These are phyloP conservation scores for Dalbergia cochinchinensis DNA, from an alignment of 306 rosid species.

Conservation along the genomic window DNA sequence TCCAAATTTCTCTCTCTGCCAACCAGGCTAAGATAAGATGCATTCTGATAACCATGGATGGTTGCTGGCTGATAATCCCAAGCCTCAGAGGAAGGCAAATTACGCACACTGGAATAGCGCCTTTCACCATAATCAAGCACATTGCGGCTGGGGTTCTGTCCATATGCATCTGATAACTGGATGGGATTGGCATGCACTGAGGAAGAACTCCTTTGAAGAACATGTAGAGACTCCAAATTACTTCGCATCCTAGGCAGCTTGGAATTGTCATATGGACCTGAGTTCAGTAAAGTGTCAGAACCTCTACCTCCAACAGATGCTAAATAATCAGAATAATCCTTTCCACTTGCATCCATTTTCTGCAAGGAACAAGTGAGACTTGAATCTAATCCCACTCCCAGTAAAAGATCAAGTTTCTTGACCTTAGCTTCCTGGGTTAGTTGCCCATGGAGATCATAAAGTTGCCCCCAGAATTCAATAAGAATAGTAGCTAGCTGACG, in stretches of 20 bases:
- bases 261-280: conserved; percentile 68
- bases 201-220: conserved; percentile 67
- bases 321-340: conserved; percentile 59
- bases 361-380: conserved; percentile 53
- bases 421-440: conserved; percentile 69
- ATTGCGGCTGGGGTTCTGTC: conserved; percentile 57
- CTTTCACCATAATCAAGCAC: conserved; percentile 66
- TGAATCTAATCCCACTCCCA: conserved; percentile 64
- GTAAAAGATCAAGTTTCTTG: conserved; percentile 69
- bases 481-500: conserved; percentile 83
- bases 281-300: conserved; percentile 54
- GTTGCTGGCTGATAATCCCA: conserved; percentile 90
- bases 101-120: conserved; percentile 74
- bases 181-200: conserved; percentile 60
- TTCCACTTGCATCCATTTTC: conserved; percentile 63
- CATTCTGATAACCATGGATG: conserved; percentile 74
- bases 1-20: conserved; percentile 63
- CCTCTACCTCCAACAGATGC: conserved; percentile 60
- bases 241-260: conserved; percentile 64
- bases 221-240: conserved; percentile 64
- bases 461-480: conserved; percentile 91
- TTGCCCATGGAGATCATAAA: conserved; percentile 83
- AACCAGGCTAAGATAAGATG: conserved; percentile 63
- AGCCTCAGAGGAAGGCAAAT: conserved; percentile 62
- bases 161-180: conserved; percentile 64